Evolutionary conservation across 805 yeast species (phyloP).

Genomic region (Yamadazyma paraphyllophila): DNA sequence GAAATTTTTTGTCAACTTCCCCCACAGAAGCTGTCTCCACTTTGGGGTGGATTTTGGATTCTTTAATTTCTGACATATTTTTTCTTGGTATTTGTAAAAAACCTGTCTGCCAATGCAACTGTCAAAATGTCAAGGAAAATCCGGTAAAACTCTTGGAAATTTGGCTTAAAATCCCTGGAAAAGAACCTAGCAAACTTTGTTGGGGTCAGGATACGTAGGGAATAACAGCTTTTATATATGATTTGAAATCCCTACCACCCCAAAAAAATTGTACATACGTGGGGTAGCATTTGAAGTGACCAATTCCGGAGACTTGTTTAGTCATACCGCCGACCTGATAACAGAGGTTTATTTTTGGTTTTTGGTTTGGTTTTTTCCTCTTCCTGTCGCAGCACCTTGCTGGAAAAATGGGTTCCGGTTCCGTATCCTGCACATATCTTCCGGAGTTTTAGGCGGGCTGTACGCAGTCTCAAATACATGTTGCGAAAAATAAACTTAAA

Average conservation of each 20-base stretch:
- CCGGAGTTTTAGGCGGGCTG: no score
- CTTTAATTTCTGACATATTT: conserved; percentile 1
- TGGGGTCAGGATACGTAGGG: no score
- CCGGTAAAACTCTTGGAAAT: no score
- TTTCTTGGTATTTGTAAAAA: background rate
- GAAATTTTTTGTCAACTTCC: background rate
- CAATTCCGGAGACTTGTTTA: background rate
- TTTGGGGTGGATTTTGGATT: background rate
- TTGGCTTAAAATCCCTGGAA: no score
- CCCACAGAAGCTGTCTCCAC: background rate
- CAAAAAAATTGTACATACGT: no score
- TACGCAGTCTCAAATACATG: no score
- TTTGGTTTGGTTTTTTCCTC: background rate
- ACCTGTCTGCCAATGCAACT: background rate
- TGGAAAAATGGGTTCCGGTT: no score
- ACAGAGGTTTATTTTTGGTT: background rate
- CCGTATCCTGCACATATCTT: background rate
- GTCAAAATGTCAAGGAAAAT: background rate
- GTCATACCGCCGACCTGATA: background rate
- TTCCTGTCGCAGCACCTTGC: background rate
- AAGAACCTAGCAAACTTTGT: no score
- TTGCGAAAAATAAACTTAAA: background rate
- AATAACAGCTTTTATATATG: no score
- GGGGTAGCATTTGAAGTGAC: background rate
- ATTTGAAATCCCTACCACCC: no score